These are phyloP conservation scores for Guyanaporus albipodus DNA, from an alignment of 768 basidiomycete genomes.

Conservation along the genomic window DNA sequence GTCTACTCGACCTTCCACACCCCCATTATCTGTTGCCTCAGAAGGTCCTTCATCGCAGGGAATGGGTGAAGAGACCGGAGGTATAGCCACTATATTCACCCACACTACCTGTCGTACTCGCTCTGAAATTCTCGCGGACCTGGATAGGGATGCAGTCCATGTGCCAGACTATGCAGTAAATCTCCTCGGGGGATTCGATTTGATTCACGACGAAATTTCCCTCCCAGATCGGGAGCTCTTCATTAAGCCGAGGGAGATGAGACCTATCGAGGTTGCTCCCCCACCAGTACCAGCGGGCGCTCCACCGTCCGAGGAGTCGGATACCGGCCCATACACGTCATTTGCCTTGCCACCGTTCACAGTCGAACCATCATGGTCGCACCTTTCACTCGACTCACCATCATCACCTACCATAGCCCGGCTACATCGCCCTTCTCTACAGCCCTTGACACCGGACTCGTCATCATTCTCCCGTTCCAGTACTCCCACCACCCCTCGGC, in stretches of 20 bases:
- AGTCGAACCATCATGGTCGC: constrained; percentile 19
- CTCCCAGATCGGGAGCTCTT: constrained; percentile 33
- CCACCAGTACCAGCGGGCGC: constrained; percentile 16
- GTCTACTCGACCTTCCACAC: constrained; percentile 28
- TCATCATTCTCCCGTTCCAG: constrained; percentile 31
- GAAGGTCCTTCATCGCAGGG: constrained; percentile 24
- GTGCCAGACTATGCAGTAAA: constrained; percentile 45
- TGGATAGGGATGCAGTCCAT: constrained; percentile 32
- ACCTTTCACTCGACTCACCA: constrained; percentile 17
- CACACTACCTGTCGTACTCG: constrained; percentile 31
- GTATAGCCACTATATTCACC: constrained; percentile 38
- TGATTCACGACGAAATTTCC: constrained; percentile 31
- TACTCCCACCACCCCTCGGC: constrained; percentile 26
- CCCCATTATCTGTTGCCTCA: constrained; percentile 28
- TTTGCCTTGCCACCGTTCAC: constrained; percentile 29
- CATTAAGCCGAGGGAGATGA: constrained; percentile 28
- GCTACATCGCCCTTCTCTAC: constrained; percentile 24
- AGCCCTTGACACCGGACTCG: constrained; percentile 29
- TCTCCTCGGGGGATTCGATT: constrained; percentile 42
- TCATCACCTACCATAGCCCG: constrained; percentile 14
- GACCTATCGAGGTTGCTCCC: constrained; percentile 26
- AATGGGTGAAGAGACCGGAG: constrained; percentile 17
- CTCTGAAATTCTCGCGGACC: constrained; percentile 35
- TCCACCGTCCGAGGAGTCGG: constrained; percentile 32
- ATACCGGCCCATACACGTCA: constrained; percentile 31